Base-by-base conservation (phyloP, 306 rosid species). In the Casuarina cunninghamiana region DNA sequence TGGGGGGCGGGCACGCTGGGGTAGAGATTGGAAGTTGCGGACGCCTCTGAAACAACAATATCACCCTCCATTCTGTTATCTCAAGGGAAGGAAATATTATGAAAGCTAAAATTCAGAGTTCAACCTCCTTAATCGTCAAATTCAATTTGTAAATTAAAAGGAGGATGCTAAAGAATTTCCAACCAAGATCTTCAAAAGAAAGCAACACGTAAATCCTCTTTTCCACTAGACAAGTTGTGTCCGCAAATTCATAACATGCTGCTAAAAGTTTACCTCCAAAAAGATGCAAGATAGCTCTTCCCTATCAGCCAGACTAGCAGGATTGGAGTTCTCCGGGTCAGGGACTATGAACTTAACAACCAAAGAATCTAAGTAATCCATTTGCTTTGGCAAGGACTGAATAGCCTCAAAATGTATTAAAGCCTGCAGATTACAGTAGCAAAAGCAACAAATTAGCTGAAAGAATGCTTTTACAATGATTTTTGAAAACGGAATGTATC, bases 231-330 rank as follows among this genome's bases (percentile, higher is more conserved):
- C 39, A 61, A 35, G 42, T 35, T 42, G 12, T 26, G 43, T 35
- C 37, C 15, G 9, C 9, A 32, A 16, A 61, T 9, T 13, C 38
- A 61, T 61, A 61, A 35, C 10, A 5, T 5, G 35, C 43, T 61
- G 41, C 68, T 12, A 61, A 37, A 35, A 49, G 65, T 54, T 51
- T 83, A 91, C 99, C 97, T 96, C 99, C 81, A 96, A 81, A 85
- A 81, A 96, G 65, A 96, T 96, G 87, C 90, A 81, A 55, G 99
- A 96, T 71, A 96, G 83, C 78, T 93, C 98, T 75, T 96, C 99
- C 74, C 97, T 93, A 60, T 93, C 97, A 6, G 83, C 63, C 68
- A 96, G 84, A 78, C 90, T 93, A 0, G 89, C 87, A 72, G 77
- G 78, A 49, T 69, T 77, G 75, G 83, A 71, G 76, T 45, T 93